These are phyloP conservation scores for Suhomyces atakaporum DNA, from an alignment of 1,139 yeast genomes.

Conservation along the genomic window DNA sequence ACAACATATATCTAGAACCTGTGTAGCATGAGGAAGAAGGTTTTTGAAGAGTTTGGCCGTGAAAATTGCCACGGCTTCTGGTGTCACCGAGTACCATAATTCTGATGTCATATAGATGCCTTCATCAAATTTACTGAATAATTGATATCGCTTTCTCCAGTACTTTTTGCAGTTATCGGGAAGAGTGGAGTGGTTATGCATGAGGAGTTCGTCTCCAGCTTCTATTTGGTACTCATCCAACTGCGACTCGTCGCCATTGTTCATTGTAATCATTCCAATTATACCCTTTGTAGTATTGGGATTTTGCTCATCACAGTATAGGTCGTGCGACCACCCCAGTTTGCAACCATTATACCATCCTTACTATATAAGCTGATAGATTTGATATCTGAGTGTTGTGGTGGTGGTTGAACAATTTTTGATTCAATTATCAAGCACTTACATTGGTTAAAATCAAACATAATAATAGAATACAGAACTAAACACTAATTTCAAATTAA, in stretches of 20 bases:
- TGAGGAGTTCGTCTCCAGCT: constrained; percentile 34
- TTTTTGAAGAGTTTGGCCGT: constrained; percentile 55
- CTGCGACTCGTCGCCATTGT: too few species aligned
- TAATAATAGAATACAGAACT: constrained; percentile 6
- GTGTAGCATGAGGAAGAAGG: constrained; percentile 45
- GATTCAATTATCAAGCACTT: too few species aligned
- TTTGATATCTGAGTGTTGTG: too few species aligned
- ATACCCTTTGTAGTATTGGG: too few species aligned
- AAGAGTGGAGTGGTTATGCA: constrained; percentile 43
- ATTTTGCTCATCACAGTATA: constrained; percentile 3
- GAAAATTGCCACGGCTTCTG: constrained; percentile 70
- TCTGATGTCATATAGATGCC: constrained; percentile 76
- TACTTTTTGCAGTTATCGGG: constrained; percentile 51
- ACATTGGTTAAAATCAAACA: constrained; percentile 3
- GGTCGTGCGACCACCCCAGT: constrained; percentile 9
- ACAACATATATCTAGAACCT: constrained; percentile 73
- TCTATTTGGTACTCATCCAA: constrained; percentile 21
- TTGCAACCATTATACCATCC: constrained; percentile 2
- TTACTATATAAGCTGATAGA: too few species aligned
- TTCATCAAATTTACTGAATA: constrained; percentile 64
- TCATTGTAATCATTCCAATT: too few species aligned
- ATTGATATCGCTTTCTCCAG: constrained; percentile 58
- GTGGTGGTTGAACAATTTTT: too few species aligned
- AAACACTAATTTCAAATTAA: too few species aligned
- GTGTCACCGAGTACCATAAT: constrained; percentile 91